Evolutionary conservation across 2,329 filamentous ascomycete genomes (phyloP), one percentile per base, ranked within the genome.

Genomic region (Exophiala lecanii-corni): DNA sequence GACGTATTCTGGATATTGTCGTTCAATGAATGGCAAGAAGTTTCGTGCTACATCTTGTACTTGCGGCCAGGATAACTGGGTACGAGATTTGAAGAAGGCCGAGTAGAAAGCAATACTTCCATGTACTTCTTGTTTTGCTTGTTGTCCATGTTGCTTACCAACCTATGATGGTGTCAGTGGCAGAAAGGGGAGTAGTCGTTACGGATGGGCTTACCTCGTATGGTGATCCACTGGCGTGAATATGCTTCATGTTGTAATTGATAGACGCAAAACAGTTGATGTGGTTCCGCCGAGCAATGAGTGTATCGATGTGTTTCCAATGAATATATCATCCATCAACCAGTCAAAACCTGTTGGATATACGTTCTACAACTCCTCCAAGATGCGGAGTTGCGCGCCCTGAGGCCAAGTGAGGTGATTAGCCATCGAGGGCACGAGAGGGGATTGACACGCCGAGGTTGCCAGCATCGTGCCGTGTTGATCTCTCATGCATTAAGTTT

Each of bases 21-120:
- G 39, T 17, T 60, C 57, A 2, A 75, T 63, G 7, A 64, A 57
- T 2, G 64, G 59, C 39, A 68, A 60, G 52, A 74, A 75, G 6
- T 55, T 55, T 12, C 60, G 51, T 0, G 73, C 72, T n/a, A 66
- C 62, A 2, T 64, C 50, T 9, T 63, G 66, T n/a, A 75, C 74
- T 49, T 71, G 51, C 0, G 60, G 49, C 74, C 74, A 77, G 21
- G 63, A 57, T 32, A 73, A 60, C 30, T 66, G 65, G 45, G 54
- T 53, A 10, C 51, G 43, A 17, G 47, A 36, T 37, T 55, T 52
- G 45, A 62, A 59, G 15, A 57, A 52, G 3, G 31, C 42, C 17
- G 40, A 37, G 36, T 62, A 61, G 49, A 62, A 62, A 13, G 45
- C 56, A 17, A 62, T 48, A 38, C 57, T 58, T 18, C 58, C 56